Conservation (phyloP, 2,329 filamentous ascomycete genomes). For the Fusarium miscanthi region DNA sequence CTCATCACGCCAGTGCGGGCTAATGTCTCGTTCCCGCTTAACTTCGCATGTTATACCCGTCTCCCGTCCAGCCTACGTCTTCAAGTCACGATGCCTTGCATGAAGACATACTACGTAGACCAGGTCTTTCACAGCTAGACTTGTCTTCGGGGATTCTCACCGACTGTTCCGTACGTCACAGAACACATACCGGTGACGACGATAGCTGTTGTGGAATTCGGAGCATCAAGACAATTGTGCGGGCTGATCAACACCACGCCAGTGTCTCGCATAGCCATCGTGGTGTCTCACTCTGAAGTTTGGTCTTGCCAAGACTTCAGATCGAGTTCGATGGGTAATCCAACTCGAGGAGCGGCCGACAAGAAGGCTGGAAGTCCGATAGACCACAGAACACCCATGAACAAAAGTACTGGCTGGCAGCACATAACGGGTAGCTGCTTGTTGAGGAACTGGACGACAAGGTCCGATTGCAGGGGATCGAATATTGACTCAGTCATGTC, state of each 20-base stretch:
- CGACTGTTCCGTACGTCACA: constrained; percentile 40
- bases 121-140: constrained; percentile 23
- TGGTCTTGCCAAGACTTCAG: background rate
- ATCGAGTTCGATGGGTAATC: constrained; percentile 13
- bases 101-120: constrained; percentile 20
- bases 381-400: background rate
- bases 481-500: constrained; percentile 18
- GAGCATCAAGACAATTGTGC: constrained; percentile 26
- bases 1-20: constrained; percentile 34
- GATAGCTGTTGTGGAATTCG: constrained; percentile 21
- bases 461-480: constrained; percentile 27
- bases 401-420: constrained; percentile 32
- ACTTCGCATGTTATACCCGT: constrained; percentile 41
- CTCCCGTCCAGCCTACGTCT: constrained; percentile 40
- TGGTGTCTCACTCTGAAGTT: constrained; percentile 29
- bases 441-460: constrained; percentile 23
- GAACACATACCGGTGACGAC: constrained; percentile 26
- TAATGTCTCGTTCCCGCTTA: constrained; percentile 45
- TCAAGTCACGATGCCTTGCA: constrained; percentile 39
- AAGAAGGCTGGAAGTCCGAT: constrained; percentile 7
- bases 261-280: constrained; percentile 36
- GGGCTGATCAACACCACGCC: constrained; percentile 12
- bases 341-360: constrained; percentile 19
- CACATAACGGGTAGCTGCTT: constrained; percentile 30
- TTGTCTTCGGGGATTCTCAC: constrained; percentile 40